Evolutionary conservation across 2,329 filamentous ascomycete species (phyloP).

Genomic region (Cytospora schulzeri): DNA sequence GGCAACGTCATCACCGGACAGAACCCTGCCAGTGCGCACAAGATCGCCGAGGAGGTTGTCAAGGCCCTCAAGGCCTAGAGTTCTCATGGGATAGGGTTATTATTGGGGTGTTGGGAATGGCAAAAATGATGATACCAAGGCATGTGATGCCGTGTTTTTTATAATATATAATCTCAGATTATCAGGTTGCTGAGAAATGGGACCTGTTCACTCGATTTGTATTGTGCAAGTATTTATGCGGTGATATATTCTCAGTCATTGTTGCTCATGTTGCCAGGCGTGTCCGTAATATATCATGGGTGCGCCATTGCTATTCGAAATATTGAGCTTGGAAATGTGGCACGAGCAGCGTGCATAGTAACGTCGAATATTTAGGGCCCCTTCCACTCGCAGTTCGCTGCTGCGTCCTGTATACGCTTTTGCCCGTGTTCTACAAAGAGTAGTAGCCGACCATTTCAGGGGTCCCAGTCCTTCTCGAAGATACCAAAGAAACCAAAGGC

Average conservation of each 20-base stretch:
- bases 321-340: background rate
- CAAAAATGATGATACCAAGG: background rate
- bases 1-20: slow-evolving; percentile 59
- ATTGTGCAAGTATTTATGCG: background rate
- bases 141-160: background rate
- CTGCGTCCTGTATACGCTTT: background rate
- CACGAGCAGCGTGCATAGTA: background rate
- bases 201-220: background rate
- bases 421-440: background rate
- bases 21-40: slow-evolving; percentile 57
- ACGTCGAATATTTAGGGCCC: no score
- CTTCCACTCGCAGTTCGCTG: background rate
- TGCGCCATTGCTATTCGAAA: background rate
- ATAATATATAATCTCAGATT: no score
- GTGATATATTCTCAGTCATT: no score
- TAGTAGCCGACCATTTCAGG: background rate
- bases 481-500: no score
- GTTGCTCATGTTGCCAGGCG: no score
- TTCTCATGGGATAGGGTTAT: background rate
- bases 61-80: slow-evolving; percentile 43
- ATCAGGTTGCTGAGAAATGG: background rate
- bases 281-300: background rate
- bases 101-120: background rate
- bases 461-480: no score
- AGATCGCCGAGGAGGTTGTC: slow-evolving; percentile 53